Evolutionary conservation across 768 basidiomycete species (phyloP), one percentile per base, ranked within the genome.

Genomic region (Termitomyces sp.): DNA sequence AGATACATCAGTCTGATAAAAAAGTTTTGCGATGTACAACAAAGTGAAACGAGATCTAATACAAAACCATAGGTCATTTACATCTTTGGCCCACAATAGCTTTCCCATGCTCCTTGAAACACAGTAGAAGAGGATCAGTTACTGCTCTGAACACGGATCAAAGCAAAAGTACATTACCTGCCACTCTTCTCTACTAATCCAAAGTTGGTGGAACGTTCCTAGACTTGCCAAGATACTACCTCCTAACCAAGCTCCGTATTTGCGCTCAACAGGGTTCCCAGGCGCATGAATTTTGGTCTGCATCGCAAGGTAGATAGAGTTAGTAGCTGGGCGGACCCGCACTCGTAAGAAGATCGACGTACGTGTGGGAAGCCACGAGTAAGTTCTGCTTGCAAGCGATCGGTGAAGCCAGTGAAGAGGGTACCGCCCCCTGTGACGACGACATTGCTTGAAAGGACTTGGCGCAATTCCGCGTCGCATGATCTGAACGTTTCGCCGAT

Each of bases 181-280:
- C 88, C 92, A 95, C 66, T 96, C 94, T 71, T 95, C 93, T 67
- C 79, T 85, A 72, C 92, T 93, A 67, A 96, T 94, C 94, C 94
- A 95, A 50, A 95, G 77, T 65, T 96, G 96, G 69, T 99, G 97
- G 82, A 98, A 99, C 16, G 95, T 98, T 24, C 97, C 97, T 67
- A 98, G 74, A 67, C 91, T 94, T 1, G 91, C 95, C 47, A 98
- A 78, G 65, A 98, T 96, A 63, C 91, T 94, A 30, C 96, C 97
- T 12, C 97, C 97, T 7, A 99, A 76, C 97, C 97, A 99, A 20
- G 90, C 87, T 14, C 94, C 90, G 70, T 93, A 97, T 56, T 89
- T 84, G 46, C 96, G 83, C 71, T 98, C 97, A 50, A 88, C 81
- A 0, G 91, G 85, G 66, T 94, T 94, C 12, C 95, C 94, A 3